Evolutionary conservation across 768 basidiomycete genomes (phyloP).

Genomic region (Pholiota microspora): DNA sequence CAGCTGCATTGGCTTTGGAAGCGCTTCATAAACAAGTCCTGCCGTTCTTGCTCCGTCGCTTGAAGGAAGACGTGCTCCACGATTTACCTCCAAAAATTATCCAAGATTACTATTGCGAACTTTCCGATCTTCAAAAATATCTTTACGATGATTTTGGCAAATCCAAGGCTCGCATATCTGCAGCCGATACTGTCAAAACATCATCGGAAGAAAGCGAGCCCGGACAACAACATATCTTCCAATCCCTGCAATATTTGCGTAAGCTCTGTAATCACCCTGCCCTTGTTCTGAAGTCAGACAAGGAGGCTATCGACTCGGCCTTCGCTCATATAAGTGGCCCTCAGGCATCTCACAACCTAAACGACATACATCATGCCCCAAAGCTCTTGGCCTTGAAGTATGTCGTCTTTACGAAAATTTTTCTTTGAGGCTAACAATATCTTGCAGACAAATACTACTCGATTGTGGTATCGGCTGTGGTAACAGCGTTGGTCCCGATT

Average conservation of each 20-base stretch:
- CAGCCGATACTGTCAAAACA: slow-evolving; percentile 61
- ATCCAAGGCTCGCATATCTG: slow-evolving; percentile 66
- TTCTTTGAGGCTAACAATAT: background rate
- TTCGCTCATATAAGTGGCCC: slow-evolving; percentile 49
- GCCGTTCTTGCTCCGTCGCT: slow-evolving; percentile 92
- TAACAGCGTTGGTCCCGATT: slow-evolving; percentile 42
- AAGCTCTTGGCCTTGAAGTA: slow-evolving; percentile 91
- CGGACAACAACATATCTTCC: slow-evolving; percentile 89
- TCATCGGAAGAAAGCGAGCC: slow-evolving; percentile 36
- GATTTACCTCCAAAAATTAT: slow-evolving; percentile 99
- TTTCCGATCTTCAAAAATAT: slow-evolving; percentile 90
- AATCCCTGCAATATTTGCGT: slow-evolving; percentile 92
- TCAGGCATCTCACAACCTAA: slow-evolving; percentile 44
- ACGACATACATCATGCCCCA: slow-evolving; percentile 89
- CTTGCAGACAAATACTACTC: slow-evolving; percentile 77
- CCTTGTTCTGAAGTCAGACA: slow-evolving; percentile 79
- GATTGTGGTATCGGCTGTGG: slow-evolving; percentile 91
- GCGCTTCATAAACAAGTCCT: slow-evolving; percentile 98
- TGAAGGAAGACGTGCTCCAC: slow-evolving; percentile 95
- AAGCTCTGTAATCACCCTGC: slow-evolving; percentile 98
- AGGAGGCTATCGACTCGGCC: slow-evolving; percentile 53
- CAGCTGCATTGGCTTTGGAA: slow-evolving; percentile 92
- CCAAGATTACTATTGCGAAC: slow-evolving; percentile 98
- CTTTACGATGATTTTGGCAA: slow-evolving; percentile 93
- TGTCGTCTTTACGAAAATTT: slow-evolving; percentile 22